Conservation (phyloP, 2,329 filamentous ascomycete species). For the Neonectria hederae region DNA sequence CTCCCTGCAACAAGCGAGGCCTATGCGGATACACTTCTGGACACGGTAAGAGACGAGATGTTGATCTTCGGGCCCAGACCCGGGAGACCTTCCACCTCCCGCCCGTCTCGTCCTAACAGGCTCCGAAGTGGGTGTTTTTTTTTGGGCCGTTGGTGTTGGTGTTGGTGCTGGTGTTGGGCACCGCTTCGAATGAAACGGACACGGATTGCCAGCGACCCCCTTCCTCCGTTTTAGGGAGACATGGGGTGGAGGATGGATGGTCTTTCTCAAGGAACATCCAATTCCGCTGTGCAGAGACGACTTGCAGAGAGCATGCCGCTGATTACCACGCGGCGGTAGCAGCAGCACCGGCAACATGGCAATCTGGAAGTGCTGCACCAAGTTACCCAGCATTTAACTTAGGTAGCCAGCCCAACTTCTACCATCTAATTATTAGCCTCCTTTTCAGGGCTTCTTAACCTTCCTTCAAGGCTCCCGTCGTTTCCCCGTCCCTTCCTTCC, state of each 20-base stretch:
- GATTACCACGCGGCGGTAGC: constrained; percentile 13
- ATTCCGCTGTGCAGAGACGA: not conserved
- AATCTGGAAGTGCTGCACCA: not conserved
- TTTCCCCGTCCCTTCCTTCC: constrained; percentile 14
- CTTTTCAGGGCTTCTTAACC: constrained; percentile 7
- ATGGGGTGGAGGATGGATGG: not conserved
- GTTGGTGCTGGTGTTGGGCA: constrained; percentile 7
- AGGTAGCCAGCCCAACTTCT: not conserved
- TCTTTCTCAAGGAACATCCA: not conserved
- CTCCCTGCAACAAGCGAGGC: constrained; percentile 7
- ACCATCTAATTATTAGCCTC: constrained; percentile 8
- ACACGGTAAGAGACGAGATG: constrained; percentile 4
- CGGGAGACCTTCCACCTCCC: constrained; percentile 5
- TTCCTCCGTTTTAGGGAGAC: not conserved
- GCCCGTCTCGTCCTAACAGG: constrained; percentile 1
- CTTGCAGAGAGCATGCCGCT: constrained; percentile 5
- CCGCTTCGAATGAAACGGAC: constrained; percentile 10
- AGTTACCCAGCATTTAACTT: not conserved
- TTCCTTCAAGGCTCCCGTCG: constrained; percentile 22
- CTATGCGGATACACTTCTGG: not conserved
- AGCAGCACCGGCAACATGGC: not conserved
- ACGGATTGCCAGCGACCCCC: constrained; percentile 2
- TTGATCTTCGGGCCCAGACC: constrained; percentile 16
- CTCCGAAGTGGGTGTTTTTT: not conserved
- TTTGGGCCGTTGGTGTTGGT: not conserved